Conservation (phyloP, 2,329 filamentous ascomycete genomes). For the Zymoseptoria brevis region DNA sequence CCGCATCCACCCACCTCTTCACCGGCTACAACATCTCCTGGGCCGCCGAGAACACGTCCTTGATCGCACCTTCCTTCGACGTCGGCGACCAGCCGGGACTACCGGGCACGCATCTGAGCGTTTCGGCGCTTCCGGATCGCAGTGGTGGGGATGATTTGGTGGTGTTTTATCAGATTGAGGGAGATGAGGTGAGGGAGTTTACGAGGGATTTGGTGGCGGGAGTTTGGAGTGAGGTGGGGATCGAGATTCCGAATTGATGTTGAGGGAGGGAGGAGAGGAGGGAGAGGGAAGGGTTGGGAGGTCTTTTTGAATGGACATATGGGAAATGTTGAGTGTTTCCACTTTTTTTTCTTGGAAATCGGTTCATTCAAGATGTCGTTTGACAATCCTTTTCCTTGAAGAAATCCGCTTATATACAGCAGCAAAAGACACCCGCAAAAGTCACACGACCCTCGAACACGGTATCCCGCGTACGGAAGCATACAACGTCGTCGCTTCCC, state of each 20-base stretch:
- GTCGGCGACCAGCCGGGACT: constrained; percentile 31
- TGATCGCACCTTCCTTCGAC: constrained; percentile 27
- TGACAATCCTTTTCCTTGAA: too few species aligned
- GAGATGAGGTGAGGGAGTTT: constrained; percentile 24
- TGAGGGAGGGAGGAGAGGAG: background rate
- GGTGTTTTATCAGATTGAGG: constrained; percentile 28
- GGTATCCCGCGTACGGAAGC: too few species aligned
- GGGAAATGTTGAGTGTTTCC: too few species aligned
- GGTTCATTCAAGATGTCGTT: too few species aligned
- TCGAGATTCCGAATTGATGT: constrained; percentile 12
- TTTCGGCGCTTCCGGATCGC: constrained; percentile 29
- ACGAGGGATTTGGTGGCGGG: constrained; percentile 25
- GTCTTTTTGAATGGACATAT: background rate
- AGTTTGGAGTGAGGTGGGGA: constrained; percentile 21
- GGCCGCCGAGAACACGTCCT: constrained; percentile 33
- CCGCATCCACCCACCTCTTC: constrained; percentile 27
- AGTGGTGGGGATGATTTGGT: constrained; percentile 26
- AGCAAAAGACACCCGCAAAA: too few species aligned
- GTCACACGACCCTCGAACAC: too few species aligned
- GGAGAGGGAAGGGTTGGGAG: too few species aligned
- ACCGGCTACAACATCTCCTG: constrained; percentile 35
- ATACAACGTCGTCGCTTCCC: too few species aligned
- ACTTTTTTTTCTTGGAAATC: too few species aligned
- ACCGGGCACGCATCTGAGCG: constrained; percentile 34
- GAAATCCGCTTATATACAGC: too few species aligned